Evolutionary conservation across 2,329 filamentous ascomycete genomes (phyloP).

Genomic region (Aspergillus brunneoviolaceus): DNA sequence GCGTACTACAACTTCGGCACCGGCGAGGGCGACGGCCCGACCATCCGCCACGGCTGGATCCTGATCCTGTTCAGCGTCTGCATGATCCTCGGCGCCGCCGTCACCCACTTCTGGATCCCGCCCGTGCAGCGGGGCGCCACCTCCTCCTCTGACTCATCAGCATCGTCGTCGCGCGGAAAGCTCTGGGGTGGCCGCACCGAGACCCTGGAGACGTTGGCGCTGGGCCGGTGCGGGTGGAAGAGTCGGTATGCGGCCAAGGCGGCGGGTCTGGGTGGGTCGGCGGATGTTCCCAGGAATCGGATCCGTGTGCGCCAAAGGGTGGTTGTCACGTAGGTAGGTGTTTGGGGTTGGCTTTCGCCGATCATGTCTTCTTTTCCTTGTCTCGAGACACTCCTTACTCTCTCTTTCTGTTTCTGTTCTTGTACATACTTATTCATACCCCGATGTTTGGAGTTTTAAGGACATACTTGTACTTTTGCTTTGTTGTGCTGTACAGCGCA

Average conservation of each 20-base stretch:
- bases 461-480: no score
- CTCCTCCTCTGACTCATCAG: not conserved
- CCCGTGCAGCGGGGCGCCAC: conserved; percentile 31
- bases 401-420: no score
- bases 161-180: conserved; percentile 19
- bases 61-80: conserved; percentile 43
- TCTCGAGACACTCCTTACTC: not conserved
- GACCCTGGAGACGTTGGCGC: conserved; percentile 40
- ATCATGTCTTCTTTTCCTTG: not conserved
- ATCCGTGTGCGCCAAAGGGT: not conserved
- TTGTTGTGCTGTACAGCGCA: no score
- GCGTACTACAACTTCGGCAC: conserved; percentile 42
- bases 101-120: conserved; percentile 45
- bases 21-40: conserved; percentile 31
- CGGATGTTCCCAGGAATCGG: not conserved
- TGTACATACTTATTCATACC: no score
- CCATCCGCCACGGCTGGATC: conserved; percentile 41
- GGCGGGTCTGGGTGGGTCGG: not conserved
- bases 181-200: conserved; percentile 39
- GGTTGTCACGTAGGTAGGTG: not conserved
- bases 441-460: no score
- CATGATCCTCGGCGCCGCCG: conserved; percentile 42
- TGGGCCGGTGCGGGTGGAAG: conserved; percentile 38
- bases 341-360: not conserved
- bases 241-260: conserved; percentile 33